Base-by-base conservation (phyloP, 495 filamentous ascomycete genomes). In the Aspergillus cavernicola region DNA sequence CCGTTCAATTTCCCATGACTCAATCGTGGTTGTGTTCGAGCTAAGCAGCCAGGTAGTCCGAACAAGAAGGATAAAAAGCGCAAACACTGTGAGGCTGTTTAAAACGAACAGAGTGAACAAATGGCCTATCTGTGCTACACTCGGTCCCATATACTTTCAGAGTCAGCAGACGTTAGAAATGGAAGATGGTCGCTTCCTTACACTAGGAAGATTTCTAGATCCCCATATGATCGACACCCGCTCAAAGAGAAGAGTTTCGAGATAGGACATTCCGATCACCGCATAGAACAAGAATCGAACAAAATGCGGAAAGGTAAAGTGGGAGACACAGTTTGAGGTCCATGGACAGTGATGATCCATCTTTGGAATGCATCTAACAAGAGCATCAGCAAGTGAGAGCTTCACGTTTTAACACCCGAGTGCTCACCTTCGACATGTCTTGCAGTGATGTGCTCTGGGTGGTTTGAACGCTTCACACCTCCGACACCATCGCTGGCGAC, bases 331-430 rank as follows among this genome's bases (percentile, higher is more conserved):
- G 66, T 95, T 97, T 37, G 75, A 71, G 2, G 91, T 97, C 93
- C 93, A 98, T 0, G 93, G 92, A 63, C 93, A 98, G 72, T 98
- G 93, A 69, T 98, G 93, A 74, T 98, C 93, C 95, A 98, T 97
- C 66, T 89, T 91, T 1, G 91, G 88, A 53, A 97, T 85, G 69
- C 93, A 98, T 66, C 86, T 90, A 50, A 31, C n/a, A n/a, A n/a
- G 9, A 46, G 41, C 37, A 33, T 36, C 12, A 45, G 32, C 12
- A 29, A 28, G 6, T 22, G n/a, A 3, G 10, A 6, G n/a, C 10
- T 11, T 1, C 28, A 22, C 31, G 6, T 5, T 12, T 45, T 22
- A 3, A 36, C 9, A 28, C 24, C 4, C 24, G 9, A 15, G 13
- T 18, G 7, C 59, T 3, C 62, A 87, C 81, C 87, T 85, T 60